A percentile compares a stretch with the other conserved stretches of the same genome.
phyloP scores from a whole-genome alignment of 176 grass and related monocot species.

The Paspalum notatum region DNA sequence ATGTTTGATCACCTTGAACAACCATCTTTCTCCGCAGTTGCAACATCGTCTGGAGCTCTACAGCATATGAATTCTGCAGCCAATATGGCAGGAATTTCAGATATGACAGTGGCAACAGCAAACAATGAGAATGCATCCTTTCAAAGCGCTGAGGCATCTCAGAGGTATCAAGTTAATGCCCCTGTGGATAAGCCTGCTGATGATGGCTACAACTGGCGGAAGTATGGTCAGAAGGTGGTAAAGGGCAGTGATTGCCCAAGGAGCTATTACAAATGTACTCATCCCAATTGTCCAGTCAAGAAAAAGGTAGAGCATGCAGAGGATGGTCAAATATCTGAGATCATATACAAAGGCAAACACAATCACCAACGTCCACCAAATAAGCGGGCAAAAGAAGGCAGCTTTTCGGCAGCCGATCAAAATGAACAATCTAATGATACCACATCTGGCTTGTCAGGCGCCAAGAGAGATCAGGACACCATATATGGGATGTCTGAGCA shows the following conservation, averaged over 20 bases:
- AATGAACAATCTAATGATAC: constrained; percentile 65
- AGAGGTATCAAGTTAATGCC: constrained; percentile 61
- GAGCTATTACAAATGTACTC: constrained; percentile 89
- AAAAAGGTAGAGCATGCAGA: constrained; percentile 89
- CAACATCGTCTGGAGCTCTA: constrained; percentile 51
- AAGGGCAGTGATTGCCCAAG: constrained; percentile 87
- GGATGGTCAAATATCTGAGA: constrained; percentile 96
- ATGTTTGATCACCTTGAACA: constrained; percentile 65
- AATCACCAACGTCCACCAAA: constrained; percentile 81
- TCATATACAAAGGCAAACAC: constrained; percentile 95
- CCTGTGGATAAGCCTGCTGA: constrained; percentile 84
- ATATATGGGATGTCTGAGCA: constrained; percentile 75
- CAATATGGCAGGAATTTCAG: constrained; percentile 37
- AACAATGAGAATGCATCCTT: constrained; percentile 54
- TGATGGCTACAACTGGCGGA: constrained; percentile 92
- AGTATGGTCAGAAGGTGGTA: constrained; percentile 95
- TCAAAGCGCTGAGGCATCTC: constrained; percentile 52
- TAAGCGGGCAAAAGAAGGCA: constrained; percentile 75
- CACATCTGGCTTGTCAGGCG: constrained; percentile 46
- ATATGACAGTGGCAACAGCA: constrained; percentile 32
- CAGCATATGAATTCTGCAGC: constrained; percentile 45
- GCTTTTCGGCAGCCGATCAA: constrained; percentile 45
- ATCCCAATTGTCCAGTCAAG: constrained; percentile 77
- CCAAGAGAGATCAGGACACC: constrained; percentile 62
- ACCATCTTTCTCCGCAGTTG: constrained; percentile 52